Conservation (phyloP, 805 yeast genomes). For the Saccharomycopsis malanga region DNA sequence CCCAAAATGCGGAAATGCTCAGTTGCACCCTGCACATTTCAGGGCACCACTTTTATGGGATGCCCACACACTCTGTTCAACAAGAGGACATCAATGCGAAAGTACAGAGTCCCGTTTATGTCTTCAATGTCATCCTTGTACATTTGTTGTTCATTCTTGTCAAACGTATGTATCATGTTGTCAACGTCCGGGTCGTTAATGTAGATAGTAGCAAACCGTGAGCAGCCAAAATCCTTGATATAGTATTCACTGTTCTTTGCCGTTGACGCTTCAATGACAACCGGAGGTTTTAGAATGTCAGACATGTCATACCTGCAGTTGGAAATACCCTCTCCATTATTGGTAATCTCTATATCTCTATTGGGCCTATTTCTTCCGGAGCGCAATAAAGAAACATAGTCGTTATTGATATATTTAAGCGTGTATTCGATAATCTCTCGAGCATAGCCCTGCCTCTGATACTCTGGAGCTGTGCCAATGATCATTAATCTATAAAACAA, state of each 20-base stretch:
- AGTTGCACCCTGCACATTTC: too few relatives aligned
- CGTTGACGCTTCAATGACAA: slow-evolving; percentile 12
- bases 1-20: too few relatives aligned
- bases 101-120: slow-evolving; percentile 3
- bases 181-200: slow-evolving; percentile 5
- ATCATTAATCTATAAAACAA: slow-evolving; percentile 6
- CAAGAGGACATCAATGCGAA: slow-evolving; percentile 10
- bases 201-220: slow-evolving; percentile 13
- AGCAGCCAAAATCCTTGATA: slow-evolving; percentile 4
- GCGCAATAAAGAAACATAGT: slow-evolving; percentile 1
- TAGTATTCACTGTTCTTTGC: slow-evolving; percentile 2
- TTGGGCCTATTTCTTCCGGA: background rate
- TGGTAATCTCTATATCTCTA: background rate
- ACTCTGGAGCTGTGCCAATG: slow-evolving; percentile 12
- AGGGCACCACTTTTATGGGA: too few relatives aligned
- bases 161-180: background rate
- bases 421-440: slow-evolving; percentile 1
- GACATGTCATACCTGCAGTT: slow-evolving; percentile 11
- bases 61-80: slow-evolving; percentile 10
- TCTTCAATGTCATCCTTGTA: slow-evolving; percentile 5
- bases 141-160: too few relatives aligned
- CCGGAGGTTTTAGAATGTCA: slow-evolving; percentile 3
- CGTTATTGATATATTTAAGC: slow-evolving; percentile 4
- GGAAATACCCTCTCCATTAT: background rate
- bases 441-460: slow-evolving; percentile 15